A percentile compares a stretch with the other conserved stretches of the same genome.
These are phyloP conservation scores for Penicillium crystallinum DNA, from an alignment of 495 filamentous ascomycete species.

Conservation along the genomic window DNA sequence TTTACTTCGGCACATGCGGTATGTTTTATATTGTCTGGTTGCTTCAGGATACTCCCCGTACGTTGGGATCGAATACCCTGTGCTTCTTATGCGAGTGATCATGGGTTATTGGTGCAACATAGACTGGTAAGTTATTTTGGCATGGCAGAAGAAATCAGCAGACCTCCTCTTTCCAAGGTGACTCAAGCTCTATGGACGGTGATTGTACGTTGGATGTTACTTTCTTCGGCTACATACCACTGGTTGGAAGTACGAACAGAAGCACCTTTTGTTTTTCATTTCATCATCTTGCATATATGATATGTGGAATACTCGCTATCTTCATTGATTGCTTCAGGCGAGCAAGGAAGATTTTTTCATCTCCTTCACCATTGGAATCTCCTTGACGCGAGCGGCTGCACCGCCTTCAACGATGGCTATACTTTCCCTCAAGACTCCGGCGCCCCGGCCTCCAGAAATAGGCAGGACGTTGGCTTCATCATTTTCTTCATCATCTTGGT, in stretches of 20 bases:
- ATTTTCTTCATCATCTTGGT: conserved; percentile 12
- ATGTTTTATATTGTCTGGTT: background rate
- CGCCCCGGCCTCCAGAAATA: conserved; percentile 20
- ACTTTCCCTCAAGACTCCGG: conserved; percentile 39
- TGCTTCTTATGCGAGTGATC: background rate
- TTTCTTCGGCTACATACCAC: background rate
- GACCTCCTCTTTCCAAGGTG: background rate
- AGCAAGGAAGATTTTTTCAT: conserved; percentile 54
- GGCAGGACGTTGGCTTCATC: conserved; percentile 25
- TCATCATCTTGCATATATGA: background rate
- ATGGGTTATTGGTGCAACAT: background rate
- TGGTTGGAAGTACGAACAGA: background rate
- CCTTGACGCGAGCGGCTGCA: conserved; percentile 19
- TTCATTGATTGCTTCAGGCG: conserved; percentile 20
- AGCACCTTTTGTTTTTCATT: background rate
- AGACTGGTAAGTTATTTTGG: background rate
- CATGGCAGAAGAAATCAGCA: background rate
- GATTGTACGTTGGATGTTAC: background rate
- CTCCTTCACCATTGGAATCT: conserved; percentile 40
- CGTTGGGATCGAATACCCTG: background rate
- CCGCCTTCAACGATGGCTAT: conserved; percentile 23
- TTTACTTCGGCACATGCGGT: background rate
- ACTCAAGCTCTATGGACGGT: background rate
- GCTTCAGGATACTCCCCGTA: background rate
- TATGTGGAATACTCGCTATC: background rate